Evolutionary conservation across 306 rosid genomes (phyloP).

Genomic region (Cucumis hystrix): DNA sequence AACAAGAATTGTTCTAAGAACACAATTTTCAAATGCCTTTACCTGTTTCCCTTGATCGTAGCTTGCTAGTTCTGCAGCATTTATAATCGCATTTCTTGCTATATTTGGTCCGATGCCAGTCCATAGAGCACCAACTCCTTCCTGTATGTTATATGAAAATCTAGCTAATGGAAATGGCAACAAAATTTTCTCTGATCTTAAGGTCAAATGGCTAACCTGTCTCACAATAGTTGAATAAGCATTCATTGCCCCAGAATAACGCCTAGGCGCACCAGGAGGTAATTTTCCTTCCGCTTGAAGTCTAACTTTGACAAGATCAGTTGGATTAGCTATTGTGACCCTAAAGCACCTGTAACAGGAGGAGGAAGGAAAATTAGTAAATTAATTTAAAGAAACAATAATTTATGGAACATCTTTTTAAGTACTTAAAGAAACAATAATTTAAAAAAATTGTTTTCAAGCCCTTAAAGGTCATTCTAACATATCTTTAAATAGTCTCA

Average conservation of each 20-base stretch:
- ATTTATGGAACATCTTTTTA: too few species aligned
- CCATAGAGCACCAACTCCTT: conserved; percentile 88
- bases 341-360: conserved; percentile 60
- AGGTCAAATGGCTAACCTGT: conserved; percentile 44
- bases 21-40: background rate
- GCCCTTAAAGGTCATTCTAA: too few species aligned
- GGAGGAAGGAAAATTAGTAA: background rate
- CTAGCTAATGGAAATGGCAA: conserved; percentile 1
- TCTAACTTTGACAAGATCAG: conserved; percentile 92
- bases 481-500: too few species aligned
- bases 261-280: conserved; percentile 77
- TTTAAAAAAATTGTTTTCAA: too few species aligned
- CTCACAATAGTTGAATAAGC: conserved; percentile 85
- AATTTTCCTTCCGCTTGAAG: conserved; percentile 95
- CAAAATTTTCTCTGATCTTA: background rate
- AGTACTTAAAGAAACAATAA: too few species aligned
- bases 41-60: conserved; percentile 97
- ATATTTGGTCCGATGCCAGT: conserved; percentile 95
- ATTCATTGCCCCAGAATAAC: conserved; percentile 82
- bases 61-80: conserved; percentile 97
- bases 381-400: too few species aligned
- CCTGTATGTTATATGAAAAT: conserved; percentile 28
- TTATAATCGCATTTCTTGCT: conserved; percentile 85
- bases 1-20: background rate
- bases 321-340: conserved; percentile 74